phyloP scores from a whole-genome alignment of 306 rosid genomes.

The Begonia masoniana region DNA sequence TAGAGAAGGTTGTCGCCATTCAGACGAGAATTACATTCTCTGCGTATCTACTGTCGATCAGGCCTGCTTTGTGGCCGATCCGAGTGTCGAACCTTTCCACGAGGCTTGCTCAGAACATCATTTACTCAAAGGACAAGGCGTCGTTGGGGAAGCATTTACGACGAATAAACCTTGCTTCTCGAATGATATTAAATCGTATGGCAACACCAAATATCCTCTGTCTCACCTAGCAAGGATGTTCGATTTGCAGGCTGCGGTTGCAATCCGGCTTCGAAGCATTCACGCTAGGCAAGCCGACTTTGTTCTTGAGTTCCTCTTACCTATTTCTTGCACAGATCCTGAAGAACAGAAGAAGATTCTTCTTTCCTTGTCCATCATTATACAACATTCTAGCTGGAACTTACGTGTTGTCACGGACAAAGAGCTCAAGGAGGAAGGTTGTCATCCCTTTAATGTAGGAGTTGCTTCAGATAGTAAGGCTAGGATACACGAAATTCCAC shows the following conservation, averaged over 20 bases:
- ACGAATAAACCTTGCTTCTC: slow-evolving; percentile 83
- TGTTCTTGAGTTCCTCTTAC: slow-evolving; percentile 95
- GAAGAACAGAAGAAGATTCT: slow-evolving; percentile 75
- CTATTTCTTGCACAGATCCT: slow-evolving; percentile 49
- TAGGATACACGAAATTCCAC: slow-evolving; percentile 9
- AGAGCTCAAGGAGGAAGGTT: slow-evolving; percentile 43
- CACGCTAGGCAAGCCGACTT: slow-evolving; percentile 43
- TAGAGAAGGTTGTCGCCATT: slow-evolving; percentile 72
- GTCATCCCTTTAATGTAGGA: slow-evolving; percentile 16
- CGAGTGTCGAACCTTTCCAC: slow-evolving; percentile 35
- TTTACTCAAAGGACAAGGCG: slow-evolving; percentile 87
- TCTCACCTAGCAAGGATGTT: slow-evolving; percentile 84
- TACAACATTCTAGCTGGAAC: slow-evolving; percentile 50
- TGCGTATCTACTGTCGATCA: slow-evolving; percentile 87
- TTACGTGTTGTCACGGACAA: slow-evolving; percentile 60
- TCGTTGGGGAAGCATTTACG: slow-evolving; percentile 71
- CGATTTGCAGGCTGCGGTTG: slow-evolving; percentile 67
- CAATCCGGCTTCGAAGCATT: slow-evolving; percentile 80
- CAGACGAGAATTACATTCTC: slow-evolving; percentile 47
- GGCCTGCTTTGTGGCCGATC: slow-evolving; percentile 74
- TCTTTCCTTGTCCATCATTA: slow-evolving; percentile 53
- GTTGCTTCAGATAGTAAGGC: slow-evolving; percentile 15
- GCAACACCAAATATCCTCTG: slow-evolving; percentile 74
- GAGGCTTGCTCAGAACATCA: slow-evolving; percentile 99
- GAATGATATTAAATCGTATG: slow-evolving; percentile 42